Conservation (phyloP, 192 early-diverging fungal species). For the Coemansia sp. region DNA sequence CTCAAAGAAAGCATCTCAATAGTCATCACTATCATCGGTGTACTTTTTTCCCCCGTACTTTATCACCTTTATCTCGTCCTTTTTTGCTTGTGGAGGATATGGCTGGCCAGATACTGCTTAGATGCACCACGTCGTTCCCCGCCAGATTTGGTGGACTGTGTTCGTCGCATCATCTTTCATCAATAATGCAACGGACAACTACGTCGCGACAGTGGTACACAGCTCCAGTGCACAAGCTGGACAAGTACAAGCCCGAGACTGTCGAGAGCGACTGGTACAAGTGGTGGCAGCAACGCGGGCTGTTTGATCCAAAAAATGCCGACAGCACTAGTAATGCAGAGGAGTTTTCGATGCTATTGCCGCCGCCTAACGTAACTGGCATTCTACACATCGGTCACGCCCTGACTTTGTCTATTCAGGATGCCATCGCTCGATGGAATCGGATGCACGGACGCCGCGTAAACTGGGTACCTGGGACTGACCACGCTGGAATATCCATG, state of each 20-base stretch:
- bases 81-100: not conserved
- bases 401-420: slow-evolving; percentile 87
- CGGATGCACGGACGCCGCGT: slow-evolving; percentile 91
- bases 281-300: slow-evolving; percentile 86
- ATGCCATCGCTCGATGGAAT: slow-evolving; percentile 72
- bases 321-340: slow-evolving; percentile 15
- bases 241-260: slow-evolving; percentile 39
- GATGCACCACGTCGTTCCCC: not conserved
- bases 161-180: not conserved
- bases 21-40: not conserved
- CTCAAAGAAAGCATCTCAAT: too few species aligned
- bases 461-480: slow-evolving; percentile 92
- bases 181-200: not conserved
- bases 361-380: slow-evolving; percentile 97
- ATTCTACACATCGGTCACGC: slow-evolving; percentile 94
- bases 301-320: slow-evolving; percentile 56
- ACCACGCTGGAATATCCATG: slow-evolving; percentile 97
- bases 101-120: not conserved
- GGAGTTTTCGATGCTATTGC: slow-evolving; percentile 84
- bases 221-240: slow-evolving; percentile 42
- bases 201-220: slow-evolving; percentile 9
- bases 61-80: not conserved
- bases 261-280: slow-evolving; percentile 95
- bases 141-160: not conserved
- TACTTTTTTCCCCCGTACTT: not conserved